Percentiles rank a stretch among this genome's conserved stretches.
Conservation (phyloP, 2,329 filamentous ascomycete genomes). For the Exophiala aquamarina region DNA sequence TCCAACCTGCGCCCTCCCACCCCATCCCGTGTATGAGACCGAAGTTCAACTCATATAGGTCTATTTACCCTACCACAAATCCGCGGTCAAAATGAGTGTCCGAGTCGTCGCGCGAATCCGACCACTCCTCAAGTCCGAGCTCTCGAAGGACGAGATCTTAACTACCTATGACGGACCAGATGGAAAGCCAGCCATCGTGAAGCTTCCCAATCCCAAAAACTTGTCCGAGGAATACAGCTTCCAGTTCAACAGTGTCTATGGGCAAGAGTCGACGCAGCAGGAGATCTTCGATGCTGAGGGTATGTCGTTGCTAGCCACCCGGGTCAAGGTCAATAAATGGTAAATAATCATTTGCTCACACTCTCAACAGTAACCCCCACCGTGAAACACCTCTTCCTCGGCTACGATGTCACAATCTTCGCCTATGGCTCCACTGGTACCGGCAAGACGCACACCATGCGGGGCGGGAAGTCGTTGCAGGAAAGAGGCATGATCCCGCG, state of each 20-base stretch:
- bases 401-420: slow-evolving; percentile 84
- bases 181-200: slow-evolving; percentile 65
- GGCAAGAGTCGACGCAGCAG: slow-evolving; percentile 76
- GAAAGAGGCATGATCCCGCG: slow-evolving; percentile 87
- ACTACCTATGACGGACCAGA: slow-evolving; percentile 60
- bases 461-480: slow-evolving; percentile 79
- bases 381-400: slow-evolving; percentile 87
- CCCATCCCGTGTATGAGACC: too few species aligned
- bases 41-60: neutral
- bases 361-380: slow-evolving; percentile 73
- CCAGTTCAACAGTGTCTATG: slow-evolving; percentile 91
- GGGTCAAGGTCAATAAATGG: too few species aligned
- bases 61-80: neutral
- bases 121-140: slow-evolving; percentile 80
- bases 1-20: too few species aligned
- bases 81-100: slow-evolving; percentile 47
- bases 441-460: slow-evolving; percentile 95
- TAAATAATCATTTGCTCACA: slow-evolving; percentile 39
- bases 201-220: slow-evolving; percentile 93
- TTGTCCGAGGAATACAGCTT: slow-evolving; percentile 89
- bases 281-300: slow-evolving; percentile 86
- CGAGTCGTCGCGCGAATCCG: slow-evolving; percentile 88
- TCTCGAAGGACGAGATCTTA: slow-evolving; percentile 85
- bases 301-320: too few species aligned
- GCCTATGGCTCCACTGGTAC: slow-evolving; percentile 92